A percentile compares a stretch with the other conserved stretches of the same genome.
Evolutionary conservation across 352 stramenopile genomes (phyloP).

Genomic region (Pythium brassicae): DNA sequence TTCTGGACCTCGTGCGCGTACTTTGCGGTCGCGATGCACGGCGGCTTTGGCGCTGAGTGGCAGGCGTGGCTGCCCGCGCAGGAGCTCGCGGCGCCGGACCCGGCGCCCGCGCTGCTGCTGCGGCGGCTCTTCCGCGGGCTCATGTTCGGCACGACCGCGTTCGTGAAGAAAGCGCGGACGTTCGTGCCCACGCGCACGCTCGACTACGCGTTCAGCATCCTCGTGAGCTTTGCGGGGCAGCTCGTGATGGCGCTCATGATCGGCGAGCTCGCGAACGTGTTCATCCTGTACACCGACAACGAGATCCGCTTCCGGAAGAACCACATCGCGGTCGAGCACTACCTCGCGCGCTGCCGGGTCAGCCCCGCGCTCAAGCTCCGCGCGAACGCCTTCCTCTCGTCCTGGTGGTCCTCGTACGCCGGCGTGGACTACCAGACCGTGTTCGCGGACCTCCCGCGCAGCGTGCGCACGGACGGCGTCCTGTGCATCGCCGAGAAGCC

Average conservation of each 20-base stretch:
- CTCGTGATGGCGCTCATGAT: constrained; percentile 79
- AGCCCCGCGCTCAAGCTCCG: constrained; percentile 32
- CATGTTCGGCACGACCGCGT: constrained; percentile 45
- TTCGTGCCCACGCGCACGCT: constrained; percentile 37
- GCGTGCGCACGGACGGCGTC: constrained; percentile 46
- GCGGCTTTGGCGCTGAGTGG: constrained; percentile 47
- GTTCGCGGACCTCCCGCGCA: constrained; percentile 46
- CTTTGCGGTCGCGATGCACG: constrained; percentile 51
- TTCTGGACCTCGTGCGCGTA: constrained; percentile 67
- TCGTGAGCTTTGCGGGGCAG: constrained; percentile 47
- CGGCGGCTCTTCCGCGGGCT: constrained; percentile 43
- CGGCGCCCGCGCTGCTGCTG: constrained; percentile 25
- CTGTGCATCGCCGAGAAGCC: constrained; percentile 39
- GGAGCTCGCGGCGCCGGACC: constrained; percentile 21
- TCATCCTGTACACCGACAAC: constrained; percentile 56
- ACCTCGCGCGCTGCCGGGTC: constrained; percentile 34
- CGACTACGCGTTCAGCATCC: constrained; percentile 46
- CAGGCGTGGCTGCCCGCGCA: constrained; percentile 43
- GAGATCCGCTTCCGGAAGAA: constrained; percentile 72
- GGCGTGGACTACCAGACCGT: constrained; percentile 52
- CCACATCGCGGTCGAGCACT: constrained; percentile 53
- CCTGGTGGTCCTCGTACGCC: constrained; percentile 55
- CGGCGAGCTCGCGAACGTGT: constrained; percentile 60
- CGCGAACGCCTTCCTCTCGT: constrained; percentile 38
- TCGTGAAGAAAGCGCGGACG: constrained; percentile 57